Conservation (phyloP, 495 filamentous ascomycete genomes). For the Lophium mytilinum region DNA sequence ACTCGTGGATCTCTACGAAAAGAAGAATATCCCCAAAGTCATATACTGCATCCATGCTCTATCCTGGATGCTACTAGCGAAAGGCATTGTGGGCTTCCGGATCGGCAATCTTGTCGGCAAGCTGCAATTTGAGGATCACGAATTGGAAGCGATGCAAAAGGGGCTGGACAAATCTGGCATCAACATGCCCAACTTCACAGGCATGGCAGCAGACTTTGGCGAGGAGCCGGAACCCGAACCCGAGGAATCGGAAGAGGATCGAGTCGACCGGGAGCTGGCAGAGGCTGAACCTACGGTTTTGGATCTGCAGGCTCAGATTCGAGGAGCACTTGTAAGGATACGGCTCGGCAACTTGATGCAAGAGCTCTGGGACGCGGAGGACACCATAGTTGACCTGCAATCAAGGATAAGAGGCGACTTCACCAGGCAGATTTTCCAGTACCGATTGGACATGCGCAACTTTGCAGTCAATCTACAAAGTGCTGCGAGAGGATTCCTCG, state of each 20-base stretch:
- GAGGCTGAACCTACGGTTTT: constrained; percentile 62
- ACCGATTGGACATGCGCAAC: constrained; percentile 66
- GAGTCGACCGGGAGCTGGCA: constrained; percentile 73
- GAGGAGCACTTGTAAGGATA: constrained; percentile 70
- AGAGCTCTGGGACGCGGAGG: constrained; percentile 81
- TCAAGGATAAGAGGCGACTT: constrained; percentile 72
- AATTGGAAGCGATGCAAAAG: constrained; percentile 93
- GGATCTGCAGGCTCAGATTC: constrained; percentile 82
- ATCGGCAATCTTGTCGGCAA: constrained; percentile 99
- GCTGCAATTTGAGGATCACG: constrained; percentile 94
- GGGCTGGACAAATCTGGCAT: constrained; percentile 90
- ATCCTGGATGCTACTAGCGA: constrained; percentile 90
- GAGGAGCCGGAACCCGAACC: constrained; percentile 57
- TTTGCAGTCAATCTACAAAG: constrained; percentile 76
- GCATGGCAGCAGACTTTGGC: constrained; percentile 92
- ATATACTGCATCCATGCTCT: constrained; percentile 98
- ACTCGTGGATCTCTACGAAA: constrained; percentile 96
- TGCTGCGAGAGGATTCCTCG: constrained; percentile 67
- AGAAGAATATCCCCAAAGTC: constrained; percentile 98
- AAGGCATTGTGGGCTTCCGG: constrained; percentile 87
- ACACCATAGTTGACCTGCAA: constrained; percentile 70
- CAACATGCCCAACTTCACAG: constrained; percentile 94
- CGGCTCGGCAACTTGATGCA: constrained; percentile 79
- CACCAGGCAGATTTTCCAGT: constrained; percentile 66
- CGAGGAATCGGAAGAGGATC: constrained; percentile 82